Percentiles rank a stretch among this genome's conserved stretches.
Evolutionary conservation across 345 rosid genomes (phyloP).

Genomic region (Citrus mangshanensis): DNA sequence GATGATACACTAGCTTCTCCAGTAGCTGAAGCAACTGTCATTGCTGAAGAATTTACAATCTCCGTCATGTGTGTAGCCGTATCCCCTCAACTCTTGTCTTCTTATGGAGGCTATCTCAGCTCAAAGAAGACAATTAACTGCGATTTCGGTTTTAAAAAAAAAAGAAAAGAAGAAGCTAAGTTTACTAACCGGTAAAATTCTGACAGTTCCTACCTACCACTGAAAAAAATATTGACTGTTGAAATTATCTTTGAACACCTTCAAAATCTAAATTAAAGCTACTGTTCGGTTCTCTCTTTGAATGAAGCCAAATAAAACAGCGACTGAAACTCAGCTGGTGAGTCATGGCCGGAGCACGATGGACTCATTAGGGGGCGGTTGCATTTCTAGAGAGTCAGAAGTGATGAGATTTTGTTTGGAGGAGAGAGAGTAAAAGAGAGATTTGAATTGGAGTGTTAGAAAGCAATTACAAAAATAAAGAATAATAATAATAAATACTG

Average conservation of each 20-base stretch:
- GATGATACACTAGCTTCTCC: conserved; percentile 35
- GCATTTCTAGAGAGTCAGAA: background rate
- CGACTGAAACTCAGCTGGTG: conserved; percentile 25
- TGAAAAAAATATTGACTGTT: conserved; percentile 4
- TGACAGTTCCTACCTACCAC: background rate
- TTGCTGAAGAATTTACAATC: conserved; percentile 37
- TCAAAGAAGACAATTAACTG: background rate
- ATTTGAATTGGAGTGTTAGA: conserved; percentile 8
- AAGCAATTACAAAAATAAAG: background rate
- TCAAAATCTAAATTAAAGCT: conserved; percentile 1
- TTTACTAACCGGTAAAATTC: background rate
- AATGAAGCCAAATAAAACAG: conserved; percentile 11
- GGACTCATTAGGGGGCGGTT: conserved; percentile 41
- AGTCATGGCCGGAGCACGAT: conserved; percentile 14
- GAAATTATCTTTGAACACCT: background rate
- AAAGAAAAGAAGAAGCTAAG: background rate
- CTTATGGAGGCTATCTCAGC: background rate
- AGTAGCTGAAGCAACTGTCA: conserved; percentile 41
- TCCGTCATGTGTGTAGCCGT: conserved; percentile 25
- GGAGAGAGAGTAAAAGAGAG: background rate
- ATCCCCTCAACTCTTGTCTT: background rate
- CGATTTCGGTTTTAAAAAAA: background rate
- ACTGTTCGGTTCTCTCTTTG: background rate
- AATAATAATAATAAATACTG: background rate
- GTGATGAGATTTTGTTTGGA: background rate